Evolutionary conservation across 441 rosid species (phyloP).

Genomic region (Corymbia calophylla): DNA sequence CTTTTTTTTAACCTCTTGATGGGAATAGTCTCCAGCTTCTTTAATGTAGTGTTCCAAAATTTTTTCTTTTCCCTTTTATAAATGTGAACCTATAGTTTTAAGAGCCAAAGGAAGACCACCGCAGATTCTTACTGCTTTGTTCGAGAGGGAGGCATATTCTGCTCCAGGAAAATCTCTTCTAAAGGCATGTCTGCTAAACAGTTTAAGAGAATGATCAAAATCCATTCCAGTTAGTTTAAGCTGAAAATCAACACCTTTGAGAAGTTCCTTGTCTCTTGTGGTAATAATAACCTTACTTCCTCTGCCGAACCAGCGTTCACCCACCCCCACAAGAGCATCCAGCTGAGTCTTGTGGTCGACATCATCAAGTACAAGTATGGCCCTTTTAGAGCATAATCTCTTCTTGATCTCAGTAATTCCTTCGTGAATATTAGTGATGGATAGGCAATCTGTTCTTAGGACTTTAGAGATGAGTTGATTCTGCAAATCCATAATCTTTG

Average conservation of each 20-base stretch:
- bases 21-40: not conserved
- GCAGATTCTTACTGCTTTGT: not conserved
- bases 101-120: not conserved
- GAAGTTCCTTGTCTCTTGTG: not conserved
- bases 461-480: no score
- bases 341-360: not conserved
- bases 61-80: not conserved
- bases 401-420: not conserved
- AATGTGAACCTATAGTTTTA: not conserved
- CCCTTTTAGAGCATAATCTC: not conserved
- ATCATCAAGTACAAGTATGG: not conserved
- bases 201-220: not conserved
- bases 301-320: not conserved
- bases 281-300: conserved; percentile 3
- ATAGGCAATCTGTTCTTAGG: no score
- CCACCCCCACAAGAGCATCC: conserved; percentile 1
- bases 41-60: not conserved
- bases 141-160: not conserved
- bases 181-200: not conserved
- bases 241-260: not conserved
- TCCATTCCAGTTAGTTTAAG: not conserved
- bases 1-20: not conserved
- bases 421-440: not conserved
- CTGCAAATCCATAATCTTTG: no score
- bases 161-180: not conserved